These are phyloP conservation scores for Paraleonurus japonicus DNA, from an alignment of 257 asterid genomes.

Conservation along the genomic window DNA sequence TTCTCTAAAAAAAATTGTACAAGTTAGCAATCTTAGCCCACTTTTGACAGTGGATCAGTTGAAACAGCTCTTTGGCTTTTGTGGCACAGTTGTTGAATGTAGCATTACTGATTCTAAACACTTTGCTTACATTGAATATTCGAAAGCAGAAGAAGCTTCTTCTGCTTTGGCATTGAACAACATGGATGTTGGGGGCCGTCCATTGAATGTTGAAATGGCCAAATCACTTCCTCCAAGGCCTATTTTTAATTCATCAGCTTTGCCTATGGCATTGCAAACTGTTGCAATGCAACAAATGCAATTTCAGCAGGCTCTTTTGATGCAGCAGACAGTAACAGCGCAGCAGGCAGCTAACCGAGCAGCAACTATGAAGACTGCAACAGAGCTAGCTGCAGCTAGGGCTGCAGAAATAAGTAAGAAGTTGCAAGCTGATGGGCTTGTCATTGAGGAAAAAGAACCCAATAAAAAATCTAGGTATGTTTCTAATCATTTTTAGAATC, in stretches of 20 bases:
- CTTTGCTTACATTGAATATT: conserved; percentile 89
- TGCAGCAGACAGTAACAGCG: conserved; percentile 88
- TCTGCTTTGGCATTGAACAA: conserved; percentile 89
- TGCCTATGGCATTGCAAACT: conserved; percentile 89
- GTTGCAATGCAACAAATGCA: conserved; percentile 99
- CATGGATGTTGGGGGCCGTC: conserved; percentile 96
- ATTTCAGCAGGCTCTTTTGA: conserved; percentile 90
- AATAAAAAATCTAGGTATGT: conserved; percentile 67
- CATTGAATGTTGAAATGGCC: conserved; percentile 97
- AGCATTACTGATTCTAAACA: conserved; percentile 89
- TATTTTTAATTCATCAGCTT: conserved; percentile 52
- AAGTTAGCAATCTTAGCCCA: conserved; percentile 96
- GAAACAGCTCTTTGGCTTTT: conserved; percentile 86
- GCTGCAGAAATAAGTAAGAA: conserved; percentile 95
- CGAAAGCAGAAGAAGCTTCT: conserved; percentile 85
- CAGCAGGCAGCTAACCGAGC: conserved; percentile 96
- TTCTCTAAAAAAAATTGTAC: conserved; percentile 68
- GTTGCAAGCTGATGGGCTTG: conserved; percentile 79
- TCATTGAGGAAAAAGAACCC: conserved; percentile 51
- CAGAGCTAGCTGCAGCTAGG: conserved; percentile 96
- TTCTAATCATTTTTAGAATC: background rate
- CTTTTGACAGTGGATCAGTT: conserved; percentile 90
- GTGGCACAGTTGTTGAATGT: conserved; percentile 82
- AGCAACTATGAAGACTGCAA: conserved; percentile 95
- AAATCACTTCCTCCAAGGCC: conserved; percentile 91